Conservation (phyloP, 148 eudicot genomes). For the Beta vulgaris region DNA sequence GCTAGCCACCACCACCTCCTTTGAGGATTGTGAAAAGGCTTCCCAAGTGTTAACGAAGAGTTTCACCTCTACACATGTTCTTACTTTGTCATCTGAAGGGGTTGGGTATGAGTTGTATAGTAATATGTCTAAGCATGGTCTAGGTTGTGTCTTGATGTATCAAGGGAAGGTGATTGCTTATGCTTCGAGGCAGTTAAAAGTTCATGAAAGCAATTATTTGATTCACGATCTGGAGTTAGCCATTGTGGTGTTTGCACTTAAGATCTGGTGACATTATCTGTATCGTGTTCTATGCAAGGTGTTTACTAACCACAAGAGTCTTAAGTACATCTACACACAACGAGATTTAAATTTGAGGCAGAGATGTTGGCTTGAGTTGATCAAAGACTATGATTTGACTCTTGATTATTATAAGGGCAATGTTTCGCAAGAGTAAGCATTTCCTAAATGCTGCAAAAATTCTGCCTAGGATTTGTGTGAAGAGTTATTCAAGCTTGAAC, state of each 20-base stretch:
- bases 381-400: not conserved
- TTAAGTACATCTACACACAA: not conserved
- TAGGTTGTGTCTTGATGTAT: not conserved
- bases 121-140: not conserved
- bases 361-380: not conserved
- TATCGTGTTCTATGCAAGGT: not conserved
- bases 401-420: too few relatives aligned
- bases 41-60: not conserved
- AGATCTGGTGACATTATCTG: slow-evolving; percentile 3
- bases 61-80: not conserved
- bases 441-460: too few relatives aligned
- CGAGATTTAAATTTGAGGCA: not conserved
- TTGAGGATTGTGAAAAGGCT: not conserved
- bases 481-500: too few relatives aligned
- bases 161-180: not conserved
- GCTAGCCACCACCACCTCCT: too few relatives aligned
- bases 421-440: too few relatives aligned
- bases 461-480: too few relatives aligned
- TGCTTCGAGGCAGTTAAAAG: not conserved
- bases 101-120: not conserved
- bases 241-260: not conserved
- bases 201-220: not conserved
- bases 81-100: not conserved
- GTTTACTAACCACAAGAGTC: not conserved
- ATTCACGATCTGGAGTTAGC: not conserved